Conservation (phyloP, 805 yeast species). For the Priceomyces melissophilus region DNA sequence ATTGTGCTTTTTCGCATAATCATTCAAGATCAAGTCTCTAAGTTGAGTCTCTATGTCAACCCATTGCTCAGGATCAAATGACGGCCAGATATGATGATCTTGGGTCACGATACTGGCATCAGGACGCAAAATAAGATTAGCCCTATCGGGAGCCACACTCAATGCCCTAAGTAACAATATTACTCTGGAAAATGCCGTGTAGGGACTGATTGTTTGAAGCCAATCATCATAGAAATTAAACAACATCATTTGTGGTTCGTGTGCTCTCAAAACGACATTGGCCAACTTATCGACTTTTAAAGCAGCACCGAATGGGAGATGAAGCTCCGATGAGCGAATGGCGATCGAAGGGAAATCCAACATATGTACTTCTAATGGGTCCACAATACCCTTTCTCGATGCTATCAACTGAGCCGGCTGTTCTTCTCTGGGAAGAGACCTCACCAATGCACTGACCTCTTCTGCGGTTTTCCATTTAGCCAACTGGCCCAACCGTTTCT, state of each 20-base stretch:
- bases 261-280: conserved; percentile 77
- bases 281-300: conserved; percentile 76
- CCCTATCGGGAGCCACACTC: conserved; percentile 70
- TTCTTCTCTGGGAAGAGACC: conserved; percentile 88
- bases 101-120: conserved; percentile 66
- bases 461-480: conserved; percentile 99
- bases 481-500: conserved; percentile 84
- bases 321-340: conserved; percentile 83
- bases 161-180: conserved; percentile 79
- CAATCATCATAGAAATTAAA: conserved; percentile 94
- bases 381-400: conserved; percentile 85
- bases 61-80: conserved; percentile 88
- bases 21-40: conserved; percentile 81
- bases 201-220: conserved; percentile 77
- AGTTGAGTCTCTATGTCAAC: conserved; percentile 79
- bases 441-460: conserved; percentile 86
- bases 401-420: conserved; percentile 92
- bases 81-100: conserved; percentile 91
- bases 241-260: conserved; percentile 88
- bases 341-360: conserved; percentile 91
- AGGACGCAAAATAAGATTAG: conserved; percentile 72
- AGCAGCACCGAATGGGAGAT: conserved; percentile 85
- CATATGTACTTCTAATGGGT: conserved; percentile 96
- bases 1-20: conserved; percentile 80
- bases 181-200: conserved; percentile 90